Percentiles rank a stretch among this genome's conserved stretches.
phyloP scores from a whole-genome alignment of 495 filamentous ascomycete genomes.

The Mycothermus thermophilus region DNA sequence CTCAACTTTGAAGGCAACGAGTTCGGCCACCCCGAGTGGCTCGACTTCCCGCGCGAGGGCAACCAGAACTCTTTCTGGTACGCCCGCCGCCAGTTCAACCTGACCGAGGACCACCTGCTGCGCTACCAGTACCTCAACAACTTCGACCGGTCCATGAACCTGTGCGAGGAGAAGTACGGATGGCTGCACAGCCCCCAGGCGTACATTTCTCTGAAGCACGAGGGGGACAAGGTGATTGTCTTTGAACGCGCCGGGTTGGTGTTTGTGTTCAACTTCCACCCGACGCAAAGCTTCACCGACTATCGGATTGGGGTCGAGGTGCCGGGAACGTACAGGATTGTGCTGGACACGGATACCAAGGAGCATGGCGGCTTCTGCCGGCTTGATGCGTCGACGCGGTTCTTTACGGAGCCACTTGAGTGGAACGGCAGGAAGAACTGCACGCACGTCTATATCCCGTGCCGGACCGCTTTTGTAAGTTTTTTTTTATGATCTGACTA shows the following conservation, averaged over 20 bases:
- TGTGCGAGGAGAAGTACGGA: slow-evolving; percentile 72
- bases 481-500: background rate
- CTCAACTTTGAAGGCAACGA: slow-evolving; percentile 99
- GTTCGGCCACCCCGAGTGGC: slow-evolving; percentile 98
- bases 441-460: slow-evolving; percentile 82
- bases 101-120: slow-evolving; percentile 71
- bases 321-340: slow-evolving; percentile 73
- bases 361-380: slow-evolving; percentile 69
- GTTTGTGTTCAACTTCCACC: slow-evolving; percentile 95
- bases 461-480: slow-evolving; percentile 73
- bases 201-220: slow-evolving; percentile 86
- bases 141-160: slow-evolving; percentile 87
- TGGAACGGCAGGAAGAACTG: slow-evolving; percentile 89
- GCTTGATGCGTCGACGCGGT: slow-evolving; percentile 61
- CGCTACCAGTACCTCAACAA: slow-evolving; percentile 89
- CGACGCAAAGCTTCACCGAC: slow-evolving; percentile 74
- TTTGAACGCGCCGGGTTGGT: slow-evolving; percentile 86
- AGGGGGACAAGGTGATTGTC: slow-evolving; percentile 85
- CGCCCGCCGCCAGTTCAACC: slow-evolving; percentile 85
- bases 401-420: slow-evolving; percentile 75
- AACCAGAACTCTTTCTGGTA: slow-evolving; percentile 97
- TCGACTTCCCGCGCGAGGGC: slow-evolving; percentile 90
- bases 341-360: slow-evolving; percentile 67
- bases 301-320: slow-evolving; percentile 82
- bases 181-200: slow-evolving; percentile 85